Percentiles rank a stretch among this genome's conserved stretches.
Evolutionary conservation across 1,284 basidiomycete species (phyloP).

Genomic region (Porogramme epimiltina): DNA sequence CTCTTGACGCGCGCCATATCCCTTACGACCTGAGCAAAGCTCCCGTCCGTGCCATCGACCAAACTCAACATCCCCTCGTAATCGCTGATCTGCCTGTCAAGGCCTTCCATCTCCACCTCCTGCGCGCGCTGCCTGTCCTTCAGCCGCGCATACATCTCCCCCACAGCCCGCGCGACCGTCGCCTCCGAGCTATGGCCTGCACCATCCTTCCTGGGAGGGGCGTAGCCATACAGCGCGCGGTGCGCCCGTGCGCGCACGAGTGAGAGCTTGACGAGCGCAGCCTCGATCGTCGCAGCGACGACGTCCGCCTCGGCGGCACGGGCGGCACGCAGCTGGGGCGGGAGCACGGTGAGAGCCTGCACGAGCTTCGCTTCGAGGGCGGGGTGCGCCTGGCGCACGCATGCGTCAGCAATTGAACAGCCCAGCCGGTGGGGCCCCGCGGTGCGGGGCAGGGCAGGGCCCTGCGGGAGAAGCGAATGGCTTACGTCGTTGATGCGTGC

Average conservation of each 20-base stretch:
- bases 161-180: conserved; percentile 37
- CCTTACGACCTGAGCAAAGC: conserved; percentile 48
- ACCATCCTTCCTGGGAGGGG: too few relatives aligned
- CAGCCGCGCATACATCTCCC: conserved; percentile 35
- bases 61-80: conserved; percentile 43
- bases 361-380: conserved; percentile 34
- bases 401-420: too few relatives aligned
- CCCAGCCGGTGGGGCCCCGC: too few relatives aligned
- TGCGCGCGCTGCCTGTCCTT: conserved; percentile 38
- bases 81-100: conserved; percentile 44
- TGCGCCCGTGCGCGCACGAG: conserved; percentile 43
- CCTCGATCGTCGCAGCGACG: conserved; percentile 45
- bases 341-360: conserved; percentile 30
- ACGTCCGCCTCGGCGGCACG: conserved; percentile 38
- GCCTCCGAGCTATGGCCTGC: conserved; percentile 20
- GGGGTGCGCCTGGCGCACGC: conserved; percentile 33
- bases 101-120: conserved; percentile 36
- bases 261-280: conserved; percentile 48
- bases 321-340: conserved; percentile 29
- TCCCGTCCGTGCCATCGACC: conserved; percentile 41
- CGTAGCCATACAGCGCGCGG: conserved; percentile 40
- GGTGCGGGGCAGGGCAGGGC: too few relatives aligned
- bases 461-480: neutral
- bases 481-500: conserved; percentile 16
- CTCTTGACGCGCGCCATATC: conserved; percentile 49